phyloP scores from a whole-genome alignment of 805 yeast species.

The Kazachstania martiniae region DNA sequence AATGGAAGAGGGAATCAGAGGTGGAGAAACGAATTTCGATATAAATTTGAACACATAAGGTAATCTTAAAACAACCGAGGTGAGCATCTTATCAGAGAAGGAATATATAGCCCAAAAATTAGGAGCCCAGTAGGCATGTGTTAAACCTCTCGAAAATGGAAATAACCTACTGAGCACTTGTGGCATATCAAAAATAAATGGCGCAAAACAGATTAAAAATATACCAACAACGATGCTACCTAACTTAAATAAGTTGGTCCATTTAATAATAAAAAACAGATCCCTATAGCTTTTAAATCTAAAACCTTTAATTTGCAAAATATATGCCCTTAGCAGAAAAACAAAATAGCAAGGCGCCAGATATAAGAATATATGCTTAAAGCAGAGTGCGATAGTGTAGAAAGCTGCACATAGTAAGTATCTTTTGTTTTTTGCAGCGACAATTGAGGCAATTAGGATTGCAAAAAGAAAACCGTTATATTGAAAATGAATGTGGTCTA shows the following conservation, averaged over 20 bases:
- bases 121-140: slow-evolving; percentile 99
- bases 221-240: slow-evolving; percentile 53
- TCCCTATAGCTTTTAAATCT: slow-evolving; percentile 26
- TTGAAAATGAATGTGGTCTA: slow-evolving; percentile 95
- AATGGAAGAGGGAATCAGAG: slow-evolving; percentile 25
- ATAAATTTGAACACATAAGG: slow-evolving; percentile 38
- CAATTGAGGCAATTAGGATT: slow-evolving; percentile 59
- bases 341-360: slow-evolving; percentile 90
- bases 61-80: slow-evolving; percentile 28
- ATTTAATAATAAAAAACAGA: slow-evolving; percentile 32
- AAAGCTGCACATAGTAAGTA: slow-evolving; percentile 52
- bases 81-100: slow-evolving; percentile 59
- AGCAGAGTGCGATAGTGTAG: slow-evolving; percentile 73
- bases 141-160: slow-evolving; percentile 89
- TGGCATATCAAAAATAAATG: slow-evolving; percentile 59
- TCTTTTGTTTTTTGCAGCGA: slow-evolving; percentile 50
- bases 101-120: slow-evolving; percentile 95
- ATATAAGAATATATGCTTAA: slow-evolving; percentile 88
- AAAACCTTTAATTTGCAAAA: slow-evolving; percentile 33
- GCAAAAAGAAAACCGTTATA: slow-evolving; percentile 93
- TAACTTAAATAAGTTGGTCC: slow-evolving; percentile 50
- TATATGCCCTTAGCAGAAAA: slow-evolving; percentile 65
- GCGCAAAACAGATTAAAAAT: slow-evolving; percentile 63
- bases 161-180: slow-evolving; percentile 62
- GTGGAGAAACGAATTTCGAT: slow-evolving; percentile 26